phyloP scores from a whole-genome alignment of 805 yeast genomes.

The Nakazawaea populi region DNA sequence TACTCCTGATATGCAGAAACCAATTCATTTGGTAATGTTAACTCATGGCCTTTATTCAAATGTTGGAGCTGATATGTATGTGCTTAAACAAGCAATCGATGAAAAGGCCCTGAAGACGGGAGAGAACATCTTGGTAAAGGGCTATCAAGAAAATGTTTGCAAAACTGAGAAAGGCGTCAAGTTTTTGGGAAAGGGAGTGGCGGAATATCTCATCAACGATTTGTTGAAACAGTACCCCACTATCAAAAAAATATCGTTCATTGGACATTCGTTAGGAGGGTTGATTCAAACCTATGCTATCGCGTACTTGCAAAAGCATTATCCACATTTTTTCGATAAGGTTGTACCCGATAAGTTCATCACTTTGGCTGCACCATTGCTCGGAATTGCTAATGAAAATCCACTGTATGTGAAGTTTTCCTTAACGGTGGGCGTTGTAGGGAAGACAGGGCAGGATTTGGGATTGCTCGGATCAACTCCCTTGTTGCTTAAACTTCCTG shows the following conservation, averaged over 20 bases:
- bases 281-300: conserved; percentile 86
- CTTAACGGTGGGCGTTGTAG: conserved; percentile 83
- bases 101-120: conserved; percentile 31
- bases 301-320: conserved; percentile 63
- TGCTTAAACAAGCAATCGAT: conserved; percentile 76
- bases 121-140: conserved; percentile 74
- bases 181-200: conserved; percentile 77
- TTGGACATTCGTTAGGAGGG: conserved; percentile 95
- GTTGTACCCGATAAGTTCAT: conserved; percentile 75
- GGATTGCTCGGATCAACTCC: conserved; percentile 61
- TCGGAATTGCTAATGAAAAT: conserved; percentile 85
- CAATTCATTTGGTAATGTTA: conserved; percentile 76
- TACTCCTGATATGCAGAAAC: conserved; percentile 38
- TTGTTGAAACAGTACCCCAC: conserved; percentile 39
- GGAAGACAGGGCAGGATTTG: conserved; percentile 87
- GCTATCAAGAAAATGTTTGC: conserved; percentile 77
- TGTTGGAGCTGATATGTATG: conserved; percentile 84
- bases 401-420: conserved; percentile 83
- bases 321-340: conserved; percentile 64
- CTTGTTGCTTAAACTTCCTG: conserved; percentile 66
- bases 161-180: conserved; percentile 86
- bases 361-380: conserved; percentile 79
- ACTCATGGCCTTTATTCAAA: conserved; percentile 95
- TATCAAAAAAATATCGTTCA: conserved; percentile 68
- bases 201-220: conserved; percentile 59